Percentiles rank a stretch among this genome's conserved stretches.
These are phyloP conservation scores for Lichtheimia ramosa DNA, from an alignment of 371 early-diverging fungal species.

Conservation along the genomic window DNA sequence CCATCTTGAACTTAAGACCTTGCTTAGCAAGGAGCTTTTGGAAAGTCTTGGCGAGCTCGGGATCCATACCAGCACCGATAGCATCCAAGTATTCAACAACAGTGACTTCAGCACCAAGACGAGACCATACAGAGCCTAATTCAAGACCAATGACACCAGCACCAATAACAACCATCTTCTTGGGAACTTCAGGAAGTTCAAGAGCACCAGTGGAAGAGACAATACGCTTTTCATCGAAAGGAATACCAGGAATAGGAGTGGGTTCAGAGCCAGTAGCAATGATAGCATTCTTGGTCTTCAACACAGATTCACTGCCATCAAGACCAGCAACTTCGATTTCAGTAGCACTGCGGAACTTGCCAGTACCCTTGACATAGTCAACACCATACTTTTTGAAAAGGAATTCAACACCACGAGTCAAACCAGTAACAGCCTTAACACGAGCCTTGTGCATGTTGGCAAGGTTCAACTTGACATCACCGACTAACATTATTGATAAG, in stretches of 20 bases:
- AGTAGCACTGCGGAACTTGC: constrained; percentile 76
- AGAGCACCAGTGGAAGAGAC: constrained; percentile 98
- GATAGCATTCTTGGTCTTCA: constrained; percentile 94
- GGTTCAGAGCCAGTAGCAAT: constrained; percentile 98
- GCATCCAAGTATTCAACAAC: constrained; percentile 94
- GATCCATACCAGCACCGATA: constrained; percentile 98
- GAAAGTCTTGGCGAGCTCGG: constrained; percentile 92
- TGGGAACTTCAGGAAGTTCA: constrained; percentile 88
- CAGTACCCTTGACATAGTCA: constrained; percentile 93
- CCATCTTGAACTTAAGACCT: constrained; percentile 97
- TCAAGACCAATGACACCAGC: constrained; percentile 99
- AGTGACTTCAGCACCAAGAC: constrained; percentile 94
- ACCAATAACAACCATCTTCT: constrained; percentile 98
- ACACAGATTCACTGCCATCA: constrained; percentile 67
- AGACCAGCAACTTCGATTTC: constrained; percentile 81
- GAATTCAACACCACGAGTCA: constrained; percentile 93
- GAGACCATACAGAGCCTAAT: constrained; percentile 96
- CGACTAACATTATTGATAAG: constrained; percentile 40
- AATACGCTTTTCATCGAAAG: constrained; percentile 93
- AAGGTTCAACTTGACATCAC: constrained; percentile 85
- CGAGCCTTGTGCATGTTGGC: constrained; percentile 89
- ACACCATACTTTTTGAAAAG: constrained; percentile 97
- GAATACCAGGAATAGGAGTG: constrained; percentile 91
- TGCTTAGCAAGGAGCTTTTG: constrained; percentile 91
- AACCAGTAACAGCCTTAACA: constrained; percentile 82